Conservation (phyloP, 108 stramenopile species). For the Epithemia pelagica region DNA sequence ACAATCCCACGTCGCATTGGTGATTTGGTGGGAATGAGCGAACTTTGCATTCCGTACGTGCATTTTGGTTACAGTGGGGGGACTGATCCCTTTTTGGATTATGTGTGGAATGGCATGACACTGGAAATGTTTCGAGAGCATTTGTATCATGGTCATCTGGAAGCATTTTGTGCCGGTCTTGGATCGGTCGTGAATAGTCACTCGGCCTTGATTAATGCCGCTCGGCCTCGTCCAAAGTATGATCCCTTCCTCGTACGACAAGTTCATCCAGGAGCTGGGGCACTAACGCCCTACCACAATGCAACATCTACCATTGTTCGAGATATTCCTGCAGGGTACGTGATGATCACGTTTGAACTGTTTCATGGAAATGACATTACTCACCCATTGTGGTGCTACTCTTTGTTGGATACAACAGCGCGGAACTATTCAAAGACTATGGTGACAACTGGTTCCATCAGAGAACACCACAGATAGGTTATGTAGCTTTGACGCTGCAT, state of each 20-base stretch:
- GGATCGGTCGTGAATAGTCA: conserved; percentile 40
- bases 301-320: conserved; percentile 16
- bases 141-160: neutral
- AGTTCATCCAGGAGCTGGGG: conserved; percentile 23
- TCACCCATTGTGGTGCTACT: too few relatives aligned
- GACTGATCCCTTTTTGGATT: conserved; percentile 2
- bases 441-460: conserved; percentile 52
- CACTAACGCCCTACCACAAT: conserved; percentile 35
- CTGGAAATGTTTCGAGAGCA: conserved; percentile 17
- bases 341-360: conserved; percentile 50
- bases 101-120: conserved; percentile 6
- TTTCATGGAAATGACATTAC: too few relatives aligned
- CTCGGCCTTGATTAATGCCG: conserved; percentile 26
- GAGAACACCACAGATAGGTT: conserved; percentile 20
- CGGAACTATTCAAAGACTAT: conserved; percentile 31
- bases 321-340: conserved; percentile 48
- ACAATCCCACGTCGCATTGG: conserved; percentile 15
- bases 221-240: conserved; percentile 11
- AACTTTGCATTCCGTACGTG: conserved; percentile 12
- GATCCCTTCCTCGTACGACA: neutral
- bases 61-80: neutral
- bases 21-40: conserved; percentile 9
- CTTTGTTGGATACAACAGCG: too few relatives aligned
- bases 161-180: conserved; percentile 36
- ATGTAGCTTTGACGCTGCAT: neutral